Evolutionary conservation across 208 protist species (phyloP), one percentile per base, ranked within the genome.

Genomic region (Trypanosoma theileri): DNA sequence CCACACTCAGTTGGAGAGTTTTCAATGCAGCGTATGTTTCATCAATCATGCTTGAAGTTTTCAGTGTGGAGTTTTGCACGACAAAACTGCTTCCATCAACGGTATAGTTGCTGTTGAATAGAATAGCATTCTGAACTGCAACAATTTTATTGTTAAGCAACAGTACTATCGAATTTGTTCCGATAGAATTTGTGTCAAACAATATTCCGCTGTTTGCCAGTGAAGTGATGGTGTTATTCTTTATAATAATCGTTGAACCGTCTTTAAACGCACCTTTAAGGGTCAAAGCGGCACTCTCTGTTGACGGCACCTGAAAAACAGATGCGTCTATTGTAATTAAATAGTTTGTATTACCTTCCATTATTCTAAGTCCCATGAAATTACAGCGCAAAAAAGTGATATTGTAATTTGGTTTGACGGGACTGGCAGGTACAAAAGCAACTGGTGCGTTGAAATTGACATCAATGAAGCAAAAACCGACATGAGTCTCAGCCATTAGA

Each of bases 1-100:
- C 28, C 7, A 66, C 7, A 14, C 46, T 11, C 16, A 66, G 12
- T 13, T 2, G 7, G 21, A 45, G 3, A 16, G 56, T 22, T 3
- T n/a, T 1, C 42, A 66, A 21, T 6, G 60, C 45, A 42, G 22
- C 44, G 56, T 50, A 45, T 7, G 52, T 31, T 8, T 19, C 4
- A 40, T 2, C 22, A 10, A 45, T 13, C 7, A 16, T 19, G 13
- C 14, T 4, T 4, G 24, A 13, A 14, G 31, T 22, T 26, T 54
- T 11, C 24, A 66, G 14, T 26, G 7, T n/a, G 60, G 28, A 46
- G 24, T 28, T 17, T 28, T 57, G 48, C n/a, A 66, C 60, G 17
- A 66, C 16, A 56, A 66, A 17, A 22, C 28, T 28, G 31, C 48
- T 66, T 22, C 19, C 48, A n/a, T 66, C 42, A 19, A 66, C 16